Evolutionary conservation across 805 yeast genomes (phyloP).

Genomic region (Suhomyces sp.): DNA sequence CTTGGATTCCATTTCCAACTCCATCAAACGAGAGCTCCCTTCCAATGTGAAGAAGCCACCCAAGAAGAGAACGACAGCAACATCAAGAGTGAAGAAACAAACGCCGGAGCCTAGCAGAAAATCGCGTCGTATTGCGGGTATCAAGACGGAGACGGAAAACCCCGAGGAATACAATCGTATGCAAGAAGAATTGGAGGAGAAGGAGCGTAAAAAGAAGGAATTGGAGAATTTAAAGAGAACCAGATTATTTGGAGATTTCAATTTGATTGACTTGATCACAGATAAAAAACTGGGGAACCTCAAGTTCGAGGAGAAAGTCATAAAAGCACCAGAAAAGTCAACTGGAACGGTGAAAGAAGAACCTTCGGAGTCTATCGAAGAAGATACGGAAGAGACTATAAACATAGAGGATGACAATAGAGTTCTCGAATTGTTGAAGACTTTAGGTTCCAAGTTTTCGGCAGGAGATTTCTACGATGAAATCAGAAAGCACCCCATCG

Average conservation of each 20-base stretch:
- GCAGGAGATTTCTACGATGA: conserved; percentile 71
- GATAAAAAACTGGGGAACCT: conserved; percentile 39
- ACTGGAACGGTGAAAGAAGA: conserved; percentile 6
- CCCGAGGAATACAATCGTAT: conserved; percentile 38
- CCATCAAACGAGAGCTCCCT: conserved; percentile 50
- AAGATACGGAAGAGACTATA: conserved; percentile 9
- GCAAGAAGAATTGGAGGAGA: conserved; percentile 37
- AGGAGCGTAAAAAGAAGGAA: conserved; percentile 33
- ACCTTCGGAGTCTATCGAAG: conserved; percentile 1
- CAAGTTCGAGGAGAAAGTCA: conserved; percentile 29
- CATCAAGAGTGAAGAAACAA: conserved; percentile 22
- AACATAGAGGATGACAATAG: conserved; percentile 16
- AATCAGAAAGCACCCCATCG: conserved; percentile 28
- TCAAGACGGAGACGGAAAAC: conserved; percentile 48
- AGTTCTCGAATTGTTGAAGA: conserved; percentile 30
- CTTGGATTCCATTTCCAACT: conserved; percentile 55
- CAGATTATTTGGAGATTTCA: conserved; percentile 65
- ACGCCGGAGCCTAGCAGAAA: conserved; percentile 64
- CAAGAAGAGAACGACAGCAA: conserved; percentile 20
- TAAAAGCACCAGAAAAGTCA: conserved; percentile 8
- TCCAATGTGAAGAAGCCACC: conserved; percentile 16
- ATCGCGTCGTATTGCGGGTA: conserved; percentile 78
- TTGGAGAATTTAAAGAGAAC: conserved; percentile 52
- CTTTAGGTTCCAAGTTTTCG: conserved; percentile 53
- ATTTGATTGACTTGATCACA: conserved; percentile 56